A percentile compares a stretch with the other conserved stretches of the same genome.
Conservation (phyloP, 176 grass and related monocot genomes). For the Otatea glauca region DNA sequence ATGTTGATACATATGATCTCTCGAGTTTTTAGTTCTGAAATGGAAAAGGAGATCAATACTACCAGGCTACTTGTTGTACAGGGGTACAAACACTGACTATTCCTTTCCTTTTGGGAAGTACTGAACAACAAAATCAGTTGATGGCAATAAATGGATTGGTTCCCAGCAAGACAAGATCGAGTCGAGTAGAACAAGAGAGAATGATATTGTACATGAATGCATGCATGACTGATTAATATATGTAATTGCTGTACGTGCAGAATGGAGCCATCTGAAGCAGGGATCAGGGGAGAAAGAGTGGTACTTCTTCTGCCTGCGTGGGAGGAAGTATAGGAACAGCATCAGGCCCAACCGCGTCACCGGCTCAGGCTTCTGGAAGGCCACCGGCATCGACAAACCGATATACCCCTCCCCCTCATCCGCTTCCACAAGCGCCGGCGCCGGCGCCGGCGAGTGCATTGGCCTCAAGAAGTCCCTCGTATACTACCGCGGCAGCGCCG, state of each 20-base stretch:
- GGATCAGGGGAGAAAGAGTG: constrained; percentile 57
- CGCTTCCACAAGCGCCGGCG: not conserved
- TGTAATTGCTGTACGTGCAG: constrained; percentile 9
- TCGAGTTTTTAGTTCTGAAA: not conserved
- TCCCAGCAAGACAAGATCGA: not conserved
- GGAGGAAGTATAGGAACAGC: constrained; percentile 77
- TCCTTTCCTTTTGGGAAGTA: not conserved
- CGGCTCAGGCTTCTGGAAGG: constrained; percentile 77
- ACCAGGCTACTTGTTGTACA: not conserved
- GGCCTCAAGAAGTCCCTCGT: constrained; percentile 83
- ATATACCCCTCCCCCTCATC: constrained; percentile 34
- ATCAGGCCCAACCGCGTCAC: constrained; percentile 76
- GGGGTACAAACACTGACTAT: not conserved
- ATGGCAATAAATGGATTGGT: no score
- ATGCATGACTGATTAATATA: not conserved
- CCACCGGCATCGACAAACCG: constrained; percentile 71
- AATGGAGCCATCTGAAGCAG: constrained; percentile 30
- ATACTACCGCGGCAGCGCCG: constrained; percentile 73
- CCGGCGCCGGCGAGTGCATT: constrained; percentile 33
- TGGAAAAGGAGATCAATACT: not conserved
- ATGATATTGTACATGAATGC: not conserved
- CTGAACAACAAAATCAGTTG: not conserved
- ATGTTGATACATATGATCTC: not conserved
- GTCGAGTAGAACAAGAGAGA: not conserved
- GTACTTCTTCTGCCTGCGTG: constrained; percentile 69